Base-by-base conservation (phyloP, 2,329 filamentous ascomycete species). In the Monosporascus ibericus region DNA sequence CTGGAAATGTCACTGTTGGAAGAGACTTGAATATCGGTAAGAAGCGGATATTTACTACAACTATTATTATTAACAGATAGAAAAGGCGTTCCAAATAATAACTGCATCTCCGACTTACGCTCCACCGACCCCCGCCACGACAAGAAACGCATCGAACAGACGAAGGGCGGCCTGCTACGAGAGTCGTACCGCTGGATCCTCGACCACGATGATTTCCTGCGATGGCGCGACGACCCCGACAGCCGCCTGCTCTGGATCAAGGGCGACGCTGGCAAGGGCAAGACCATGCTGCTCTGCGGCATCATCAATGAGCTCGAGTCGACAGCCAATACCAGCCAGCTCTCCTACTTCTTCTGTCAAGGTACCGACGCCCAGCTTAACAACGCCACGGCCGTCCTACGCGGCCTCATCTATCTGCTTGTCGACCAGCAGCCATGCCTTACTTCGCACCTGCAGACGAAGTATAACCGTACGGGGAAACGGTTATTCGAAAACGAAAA, bases 211-310 rank as follows among this genome's bases (percentile, higher is more conserved):
- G 9, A 30, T 3, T 30, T 11, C 8, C 27, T 8, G 11, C 27
- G 27, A 30, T 30, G 9, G 27, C 27, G 9, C 5, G 9, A 30
- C 27, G 27, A 30, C 9, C 3, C 8, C n/a, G n/a, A 11, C 8
- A 30, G 27, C 9, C 27, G 27, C 9, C 18, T 44, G 40, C 40
- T 44, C 20, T 44, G 20, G 67, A 58, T 73, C 7, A 68, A 60
- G 20, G 70, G 67, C 5, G 66, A 68, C n/a, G 27, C 72, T 0
- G 72, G 73, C 2, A 75, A 72, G 37, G 73, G 72, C 3, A 76
- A 75, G 57, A 75, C 72, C 0, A 75, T 75, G 69, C 55, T 75
- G 0, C 48, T 75, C 0, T 70, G 65, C 14, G 68, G 70, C 3
- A 68, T 75, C 36, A 66, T 74, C 40, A 49, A 72, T 52, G 60